phyloP scores from a whole-genome alignment of 2,329 filamentous ascomycete species.

The Sporothrix mexicana region DNA sequence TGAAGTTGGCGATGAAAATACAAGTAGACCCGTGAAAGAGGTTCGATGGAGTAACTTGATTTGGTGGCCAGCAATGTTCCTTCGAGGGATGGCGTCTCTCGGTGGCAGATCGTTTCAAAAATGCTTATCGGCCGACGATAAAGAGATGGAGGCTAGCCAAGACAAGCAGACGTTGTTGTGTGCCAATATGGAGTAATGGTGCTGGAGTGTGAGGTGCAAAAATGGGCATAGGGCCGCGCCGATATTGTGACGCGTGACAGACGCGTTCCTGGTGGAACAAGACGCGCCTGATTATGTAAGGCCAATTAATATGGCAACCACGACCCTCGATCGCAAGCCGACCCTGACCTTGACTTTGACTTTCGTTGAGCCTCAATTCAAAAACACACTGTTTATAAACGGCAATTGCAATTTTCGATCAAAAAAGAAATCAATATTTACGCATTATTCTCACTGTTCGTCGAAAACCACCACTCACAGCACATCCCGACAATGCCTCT shows the following conservation, averaged over 20 bases:
- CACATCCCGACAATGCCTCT: constrained; percentile 33
- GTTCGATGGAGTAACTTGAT: not conserved
- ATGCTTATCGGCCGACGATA: constrained; percentile 27
- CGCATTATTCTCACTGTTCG: too few relatives aligned
- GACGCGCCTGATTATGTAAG: constrained; percentile 35
- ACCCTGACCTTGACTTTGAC: not conserved
- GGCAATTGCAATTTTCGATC: not conserved
- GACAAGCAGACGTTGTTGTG: constrained; percentile 7
- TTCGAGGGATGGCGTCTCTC: constrained; percentile 7
- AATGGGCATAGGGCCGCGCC: not conserved
- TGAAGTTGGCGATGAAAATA: constrained; percentile 16
- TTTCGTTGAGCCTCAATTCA: not conserved
- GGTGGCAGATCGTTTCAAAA: constrained; percentile 22
- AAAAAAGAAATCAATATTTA: not conserved
- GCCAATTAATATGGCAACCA: not conserved
- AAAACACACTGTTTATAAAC: not conserved
- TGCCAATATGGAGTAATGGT: constrained; percentile 3
- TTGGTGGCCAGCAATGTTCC: not conserved
- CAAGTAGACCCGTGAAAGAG: not conserved
- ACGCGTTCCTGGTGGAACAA: constrained; percentile 23
- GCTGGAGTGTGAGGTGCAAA: constrained; percentile 6
- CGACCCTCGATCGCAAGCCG: not conserved
- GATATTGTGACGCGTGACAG: constrained; percentile 23
- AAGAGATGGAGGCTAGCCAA: constrained; percentile 29
- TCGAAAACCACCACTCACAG: not conserved